These are phyloP conservation scores for Coemansia sp. DNA, from an alignment of 192 early-diverging fungal species.

Conservation along the genomic window DNA sequence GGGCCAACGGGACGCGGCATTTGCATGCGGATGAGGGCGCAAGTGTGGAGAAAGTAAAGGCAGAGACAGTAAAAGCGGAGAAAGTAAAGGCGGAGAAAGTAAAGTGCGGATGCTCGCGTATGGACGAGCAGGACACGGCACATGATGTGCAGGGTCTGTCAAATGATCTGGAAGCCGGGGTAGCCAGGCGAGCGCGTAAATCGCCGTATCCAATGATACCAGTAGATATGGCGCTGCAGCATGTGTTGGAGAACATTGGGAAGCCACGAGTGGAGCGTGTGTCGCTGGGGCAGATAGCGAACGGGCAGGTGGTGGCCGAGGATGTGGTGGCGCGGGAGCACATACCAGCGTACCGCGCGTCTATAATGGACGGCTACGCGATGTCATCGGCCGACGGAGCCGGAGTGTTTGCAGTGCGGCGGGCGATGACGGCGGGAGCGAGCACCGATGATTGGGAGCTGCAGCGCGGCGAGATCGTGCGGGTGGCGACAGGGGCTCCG, in stretches of 20 bases:
- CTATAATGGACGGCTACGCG: slow-evolving; percentile 93
- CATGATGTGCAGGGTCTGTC: neutral
- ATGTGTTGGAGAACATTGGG: slow-evolving; percentile 51
- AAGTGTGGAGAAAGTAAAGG: neutral
- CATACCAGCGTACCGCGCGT: slow-evolving; percentile 84
- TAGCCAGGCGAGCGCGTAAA: slow-evolving; percentile 63
- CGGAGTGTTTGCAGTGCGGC: slow-evolving; percentile 69
- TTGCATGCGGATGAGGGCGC: slow-evolving; percentile 6
- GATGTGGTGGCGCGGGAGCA: slow-evolving; percentile 69
- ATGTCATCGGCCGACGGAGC: slow-evolving; percentile 79
- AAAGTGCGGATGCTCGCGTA: slow-evolving; percentile 26
- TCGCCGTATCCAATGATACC: slow-evolving; percentile 83
- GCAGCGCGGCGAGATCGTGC: slow-evolving; percentile 61
- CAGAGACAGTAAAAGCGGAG: slow-evolving; percentile 3
- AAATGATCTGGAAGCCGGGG: slow-evolving; percentile 34
- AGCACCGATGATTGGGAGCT: slow-evolving; percentile 18
- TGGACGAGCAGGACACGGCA: slow-evolving; percentile 12
- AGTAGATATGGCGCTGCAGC: slow-evolving; percentile 61
- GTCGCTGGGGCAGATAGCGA: slow-evolving; percentile 22
- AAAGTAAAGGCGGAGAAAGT: neutral
- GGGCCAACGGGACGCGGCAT: slow-evolving; percentile 8
- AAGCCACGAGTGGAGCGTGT: slow-evolving; percentile 17
- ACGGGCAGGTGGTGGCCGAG: slow-evolving; percentile 68
- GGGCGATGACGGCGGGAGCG: slow-evolving; percentile 58
- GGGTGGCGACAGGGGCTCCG: slow-evolving; percentile 86